Conservation (phyloP, 129 eudicot genomes). For the Chrysanthemum lavandulifolium region DNA sequence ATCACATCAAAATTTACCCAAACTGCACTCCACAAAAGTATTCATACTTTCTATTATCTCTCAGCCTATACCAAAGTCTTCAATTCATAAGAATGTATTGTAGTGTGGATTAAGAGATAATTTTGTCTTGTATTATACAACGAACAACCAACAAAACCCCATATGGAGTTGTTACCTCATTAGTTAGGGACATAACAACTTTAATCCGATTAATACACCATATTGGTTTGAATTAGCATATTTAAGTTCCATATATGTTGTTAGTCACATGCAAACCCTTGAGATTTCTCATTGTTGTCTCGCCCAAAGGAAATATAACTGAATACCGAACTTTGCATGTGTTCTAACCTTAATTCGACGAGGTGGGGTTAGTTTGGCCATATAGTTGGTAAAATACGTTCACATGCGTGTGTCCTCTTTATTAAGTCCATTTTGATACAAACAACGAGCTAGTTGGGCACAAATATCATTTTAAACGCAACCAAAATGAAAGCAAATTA, state of each 20-base stretch:
- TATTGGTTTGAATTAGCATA: no score
- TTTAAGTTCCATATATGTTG: no score
- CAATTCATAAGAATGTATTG: not conserved
- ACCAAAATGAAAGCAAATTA: no score
- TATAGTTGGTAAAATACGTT: constrained; percentile 10
- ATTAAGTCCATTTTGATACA: not conserved
- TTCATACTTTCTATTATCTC: no score
- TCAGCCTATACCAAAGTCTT: not conserved
- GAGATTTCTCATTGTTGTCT: not conserved
- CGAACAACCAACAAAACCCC: not conserved
- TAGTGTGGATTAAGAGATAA: not conserved
- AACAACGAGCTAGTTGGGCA: constrained; percentile 3
- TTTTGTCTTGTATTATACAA: not conserved
- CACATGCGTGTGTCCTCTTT: constrained; percentile 2
- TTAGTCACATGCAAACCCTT: not conserved
- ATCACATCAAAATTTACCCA: constrained; percentile 16
- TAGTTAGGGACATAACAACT: not conserved
- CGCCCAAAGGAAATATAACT: not conserved
- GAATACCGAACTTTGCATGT: constrained; percentile 16
- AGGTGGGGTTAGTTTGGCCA: not conserved
- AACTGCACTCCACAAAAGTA: no score
- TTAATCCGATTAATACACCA: no score
- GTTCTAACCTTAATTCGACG: not conserved
- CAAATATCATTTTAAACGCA: no score
- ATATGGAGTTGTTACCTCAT: not conserved